Conservation (phyloP, 148 eudicot genomes). For the Limonium bicolor region DNA sequence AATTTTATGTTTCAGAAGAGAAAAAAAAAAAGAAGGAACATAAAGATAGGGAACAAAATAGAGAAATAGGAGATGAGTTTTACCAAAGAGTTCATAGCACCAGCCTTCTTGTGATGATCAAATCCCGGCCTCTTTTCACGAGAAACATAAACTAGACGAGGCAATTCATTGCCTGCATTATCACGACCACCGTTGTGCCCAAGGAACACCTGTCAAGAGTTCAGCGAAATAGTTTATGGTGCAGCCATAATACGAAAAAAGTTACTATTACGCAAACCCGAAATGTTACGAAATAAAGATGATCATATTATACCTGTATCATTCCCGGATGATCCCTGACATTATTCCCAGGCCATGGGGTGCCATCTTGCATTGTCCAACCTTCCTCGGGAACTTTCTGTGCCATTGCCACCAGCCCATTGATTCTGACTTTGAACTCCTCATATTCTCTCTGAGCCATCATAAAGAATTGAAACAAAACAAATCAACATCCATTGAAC, state of each 20-base stretch:
- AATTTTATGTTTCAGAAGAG: no score
- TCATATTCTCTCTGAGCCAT: slow-evolving; percentile 96
- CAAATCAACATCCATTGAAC: not conserved
- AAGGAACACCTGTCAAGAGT: slow-evolving; percentile 51
- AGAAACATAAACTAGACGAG: slow-evolving; percentile 90
- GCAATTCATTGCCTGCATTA: slow-evolving; percentile 65
- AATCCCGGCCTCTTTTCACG: slow-evolving; percentile 96
- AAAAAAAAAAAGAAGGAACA: not conserved
- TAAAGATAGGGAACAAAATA: not conserved
- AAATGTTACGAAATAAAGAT: not conserved
- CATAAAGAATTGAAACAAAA: not conserved
- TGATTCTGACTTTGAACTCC: slow-evolving; percentile 78
- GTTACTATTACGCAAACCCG: no score
- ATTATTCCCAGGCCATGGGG: slow-evolving; percentile 98
- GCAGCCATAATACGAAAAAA: no score
- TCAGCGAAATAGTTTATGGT: not conserved
- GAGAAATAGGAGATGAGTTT: not conserved
- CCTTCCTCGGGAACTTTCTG: slow-evolving; percentile 96
- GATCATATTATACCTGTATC: slow-evolving; percentile 57
- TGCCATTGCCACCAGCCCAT: slow-evolving; percentile 77
- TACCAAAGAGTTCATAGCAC: slow-evolving; percentile 96
- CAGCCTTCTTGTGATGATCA: slow-evolving; percentile 94
- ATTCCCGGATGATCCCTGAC: slow-evolving; percentile 97
- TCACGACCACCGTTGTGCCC: slow-evolving; percentile 80
- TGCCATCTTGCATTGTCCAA: slow-evolving; percentile 99